Evolutionary conservation across 768 basidiomycete genomes (phyloP), one percentile per base, ranked within the genome.

Genomic region (Artomyces pyxidatus): DNA sequence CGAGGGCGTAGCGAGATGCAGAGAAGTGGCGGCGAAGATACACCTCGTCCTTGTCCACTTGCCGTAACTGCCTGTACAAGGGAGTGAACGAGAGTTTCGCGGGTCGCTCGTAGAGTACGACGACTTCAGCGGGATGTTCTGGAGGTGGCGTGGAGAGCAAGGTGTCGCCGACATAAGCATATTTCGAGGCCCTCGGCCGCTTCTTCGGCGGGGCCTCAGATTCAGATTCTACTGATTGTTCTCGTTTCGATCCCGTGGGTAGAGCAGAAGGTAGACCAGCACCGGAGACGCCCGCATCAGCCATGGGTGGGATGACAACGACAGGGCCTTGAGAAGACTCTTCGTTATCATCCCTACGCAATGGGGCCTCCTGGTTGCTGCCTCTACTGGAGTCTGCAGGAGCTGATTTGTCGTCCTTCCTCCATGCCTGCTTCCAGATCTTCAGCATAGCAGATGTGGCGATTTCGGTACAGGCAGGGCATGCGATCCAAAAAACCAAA

Each of bases 41-140:
- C 6, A 57, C 42, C 42, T 71, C 71, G 22, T 61, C 62, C 4
- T 65, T 65, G 60, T 78, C 71, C 14, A 78, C 59, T 42, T 65
- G 64, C 41, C 66, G 73, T 42, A 86, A 65, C 38, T 72, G 65
- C 49, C 72, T 71, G 45, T 71, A 68, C 30, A 85, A 63, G 30
- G 61, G 61, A 37, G 72, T 74, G 37, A 70, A 73, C 10, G 58
- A 56, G 6, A 58, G 55, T 23, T 62, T 53, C n/a, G 57, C 49
- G 8, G 65, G 54, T 17, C 67, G 50, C 37, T 78, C 77, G 51
- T 83, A 85, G 25, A 73, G 63, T 23, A 85, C 63, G 19, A 85
- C 73, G 2, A 74, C 51, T 58, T 84, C 81, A 23, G 59, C 63
- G 11, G 79, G 77, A 22, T 42, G 26, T 6, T 23, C 27, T 6